These are phyloP conservation scores for Sisymbrium altissimum DNA, from an alignment of 345 rosid genomes.

Conservation along the genomic window DNA sequence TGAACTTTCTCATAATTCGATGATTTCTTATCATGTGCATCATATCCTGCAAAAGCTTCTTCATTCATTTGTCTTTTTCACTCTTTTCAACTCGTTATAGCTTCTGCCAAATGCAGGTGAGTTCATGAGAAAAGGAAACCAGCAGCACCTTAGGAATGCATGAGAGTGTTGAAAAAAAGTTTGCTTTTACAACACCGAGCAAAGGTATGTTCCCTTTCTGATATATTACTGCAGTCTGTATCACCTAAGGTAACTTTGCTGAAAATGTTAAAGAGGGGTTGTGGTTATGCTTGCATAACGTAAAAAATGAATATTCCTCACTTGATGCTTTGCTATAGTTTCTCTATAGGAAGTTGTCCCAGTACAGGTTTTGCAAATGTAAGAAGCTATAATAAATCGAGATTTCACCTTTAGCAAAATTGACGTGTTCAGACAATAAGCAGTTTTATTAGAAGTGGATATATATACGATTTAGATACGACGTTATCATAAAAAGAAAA, in stretches of 20 bases:
- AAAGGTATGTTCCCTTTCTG: conserved; percentile 45
- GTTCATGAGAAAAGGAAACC: conserved; percentile 88
- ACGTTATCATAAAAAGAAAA: too few species aligned
- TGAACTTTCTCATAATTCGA: neutral
- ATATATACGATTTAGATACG: too few species aligned
- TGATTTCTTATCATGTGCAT: neutral
- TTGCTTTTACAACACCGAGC: conserved; percentile 87
- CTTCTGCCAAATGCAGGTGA: conserved; percentile 56
- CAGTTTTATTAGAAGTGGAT: too few species aligned
- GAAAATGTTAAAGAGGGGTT: neutral
- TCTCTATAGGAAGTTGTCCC: conserved; percentile 79
- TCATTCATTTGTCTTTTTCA: neutral
- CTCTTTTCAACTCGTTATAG: conserved; percentile 1
- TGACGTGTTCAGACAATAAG: conserved; percentile 89
- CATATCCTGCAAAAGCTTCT: neutral
- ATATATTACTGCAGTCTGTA: neutral
- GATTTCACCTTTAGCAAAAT: conserved; percentile 75
- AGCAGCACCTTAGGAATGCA: conserved; percentile 97
- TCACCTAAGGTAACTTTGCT: neutral
- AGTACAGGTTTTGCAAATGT: conserved; percentile 67
- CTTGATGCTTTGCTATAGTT: neutral
- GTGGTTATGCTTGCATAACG: neutral
- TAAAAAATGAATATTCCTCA: neutral
- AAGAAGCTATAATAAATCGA: conserved; percentile 66
- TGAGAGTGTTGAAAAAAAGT: conserved; percentile 92